Conservation (phyloP, 148 eudicot species). For the Chenopodium album region DNA sequence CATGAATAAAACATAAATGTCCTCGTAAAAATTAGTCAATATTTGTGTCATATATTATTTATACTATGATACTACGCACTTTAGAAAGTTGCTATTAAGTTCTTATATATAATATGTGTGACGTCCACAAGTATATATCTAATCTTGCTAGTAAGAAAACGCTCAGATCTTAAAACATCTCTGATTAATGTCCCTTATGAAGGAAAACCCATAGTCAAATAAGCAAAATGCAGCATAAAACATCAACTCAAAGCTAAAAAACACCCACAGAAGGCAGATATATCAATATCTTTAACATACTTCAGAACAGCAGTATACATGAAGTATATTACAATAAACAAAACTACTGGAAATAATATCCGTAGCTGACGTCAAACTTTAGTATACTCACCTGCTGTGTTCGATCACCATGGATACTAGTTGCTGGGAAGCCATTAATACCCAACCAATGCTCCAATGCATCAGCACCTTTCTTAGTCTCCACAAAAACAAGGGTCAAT, state of each 20-base stretch:
- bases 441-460: conserved; percentile 68
- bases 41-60: too few relatives aligned
- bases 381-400: conserved; percentile 66
- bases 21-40: too few relatives aligned
- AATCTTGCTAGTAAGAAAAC: not conserved
- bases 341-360: not conserved
- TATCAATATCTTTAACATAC: not conserved
- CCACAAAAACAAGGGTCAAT: conserved; percentile 76
- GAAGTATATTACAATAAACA: not conserved
- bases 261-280: not conserved
- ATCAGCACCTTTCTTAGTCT: conserved; percentile 85
- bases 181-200: not conserved
- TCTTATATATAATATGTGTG: too few relatives aligned
- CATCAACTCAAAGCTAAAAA: not conserved
- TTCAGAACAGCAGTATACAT: not conserved
- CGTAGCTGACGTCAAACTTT: not conserved
- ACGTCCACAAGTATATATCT: not conserved
- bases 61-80: too few relatives aligned
- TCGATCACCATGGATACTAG: conserved; percentile 88
- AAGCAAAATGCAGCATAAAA: not conserved
- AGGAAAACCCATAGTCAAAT: not conserved
- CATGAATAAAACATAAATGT: too few relatives aligned
- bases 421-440: conserved; percentile 72
- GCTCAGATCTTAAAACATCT: not conserved
- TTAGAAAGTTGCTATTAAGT: too few relatives aligned